phyloP scores from a whole-genome alignment of 805 yeast genomes.

The Nakazawaea wickerhamii region DNA sequence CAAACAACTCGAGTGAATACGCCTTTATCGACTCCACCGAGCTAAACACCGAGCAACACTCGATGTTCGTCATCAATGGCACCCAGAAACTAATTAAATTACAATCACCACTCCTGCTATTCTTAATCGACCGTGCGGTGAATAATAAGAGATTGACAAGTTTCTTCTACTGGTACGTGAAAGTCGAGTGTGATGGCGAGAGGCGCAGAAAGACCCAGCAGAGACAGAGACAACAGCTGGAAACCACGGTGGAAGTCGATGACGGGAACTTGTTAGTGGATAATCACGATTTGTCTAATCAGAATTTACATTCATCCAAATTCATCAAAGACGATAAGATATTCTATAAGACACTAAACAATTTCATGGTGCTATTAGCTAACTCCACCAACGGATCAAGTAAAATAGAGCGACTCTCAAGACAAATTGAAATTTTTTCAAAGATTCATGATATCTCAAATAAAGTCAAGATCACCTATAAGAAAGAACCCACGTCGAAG shows the following conservation, averaged over 20 bases:
- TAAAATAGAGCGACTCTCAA: constrained; percentile 25
- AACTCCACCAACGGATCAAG: constrained; percentile 21
- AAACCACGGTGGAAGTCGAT: constrained; percentile 17
- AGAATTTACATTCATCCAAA: constrained; percentile 2
- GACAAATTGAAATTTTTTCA: constrained; percentile 65
- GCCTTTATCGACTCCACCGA: constrained; percentile 23
- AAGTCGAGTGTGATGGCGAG: constrained; percentile 78
- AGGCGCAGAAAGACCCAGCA: constrained; percentile 12
- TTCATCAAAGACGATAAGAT: constrained; percentile 13
- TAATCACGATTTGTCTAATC: background rate
- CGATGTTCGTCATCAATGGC: constrained; percentile 1
- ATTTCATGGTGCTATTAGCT: constrained; percentile 23
- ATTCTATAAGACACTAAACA: constrained; percentile 23
- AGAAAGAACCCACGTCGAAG: constrained; percentile 71
- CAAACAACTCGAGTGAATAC: constrained; percentile 27
- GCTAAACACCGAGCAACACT: background rate
- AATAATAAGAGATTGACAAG: constrained; percentile 66
- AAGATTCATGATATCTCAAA: constrained; percentile 61
- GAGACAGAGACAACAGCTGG: constrained; percentile 1
- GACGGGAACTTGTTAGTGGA: constrained; percentile 8
- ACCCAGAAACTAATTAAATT: constrained; percentile 19
- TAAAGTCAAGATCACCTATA: constrained; percentile 46
- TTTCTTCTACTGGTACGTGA: constrained; percentile 86
- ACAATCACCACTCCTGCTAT: constrained; percentile 62
- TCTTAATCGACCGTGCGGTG: constrained; percentile 68